A percentile compares a stretch with the other conserved stretches of the same genome.
These are phyloP conservation scores for Suhomyces emberorum DNA, from an alignment of 805 yeast genomes.

Conservation along the genomic window DNA sequence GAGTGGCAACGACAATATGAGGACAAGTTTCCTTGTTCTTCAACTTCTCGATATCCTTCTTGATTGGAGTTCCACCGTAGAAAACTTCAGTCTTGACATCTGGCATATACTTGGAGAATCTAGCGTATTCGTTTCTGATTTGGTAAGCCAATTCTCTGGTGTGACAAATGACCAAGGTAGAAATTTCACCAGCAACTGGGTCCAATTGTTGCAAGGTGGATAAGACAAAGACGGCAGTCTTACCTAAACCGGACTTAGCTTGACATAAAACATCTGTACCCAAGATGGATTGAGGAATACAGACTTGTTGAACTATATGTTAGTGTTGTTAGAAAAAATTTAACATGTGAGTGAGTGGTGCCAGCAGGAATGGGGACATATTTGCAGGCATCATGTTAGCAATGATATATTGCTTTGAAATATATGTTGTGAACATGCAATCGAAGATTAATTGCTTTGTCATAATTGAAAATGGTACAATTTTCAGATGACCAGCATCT, in stretches of 20 bases:
- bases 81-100: slow-evolving; percentile 95
- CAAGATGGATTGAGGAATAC: slow-evolving; percentile 95
- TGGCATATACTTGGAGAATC: slow-evolving; percentile 98
- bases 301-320: slow-evolving; percentile 81
- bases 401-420: too few species aligned
- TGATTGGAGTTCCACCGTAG: slow-evolving; percentile 91
- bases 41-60: slow-evolving; percentile 80
- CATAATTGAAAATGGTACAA: too few species aligned
- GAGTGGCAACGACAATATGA: slow-evolving; percentile 95
- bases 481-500: too few species aligned
- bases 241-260: slow-evolving; percentile 99
- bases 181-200: slow-evolving; percentile 95
- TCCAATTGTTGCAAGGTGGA: slow-evolving; percentile 96
- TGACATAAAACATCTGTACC: slow-evolving; percentile 98
- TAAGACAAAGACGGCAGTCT: slow-evolving; percentile 95
- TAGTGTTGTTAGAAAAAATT: too few species aligned
- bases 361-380: too few species aligned
- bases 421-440: too few species aligned
- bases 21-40: slow-evolving; percentile 93
- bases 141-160: slow-evolving; percentile 99
- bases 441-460: too few species aligned
- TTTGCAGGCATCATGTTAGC: too few species aligned
- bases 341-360: too few species aligned
- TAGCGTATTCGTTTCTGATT: slow-evolving; percentile 93
- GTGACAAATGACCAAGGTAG: slow-evolving; percentile 93